Evolutionary conservation across 2,329 filamentous ascomycete species (phyloP).

Genomic region (Penicillium sp.): DNA sequence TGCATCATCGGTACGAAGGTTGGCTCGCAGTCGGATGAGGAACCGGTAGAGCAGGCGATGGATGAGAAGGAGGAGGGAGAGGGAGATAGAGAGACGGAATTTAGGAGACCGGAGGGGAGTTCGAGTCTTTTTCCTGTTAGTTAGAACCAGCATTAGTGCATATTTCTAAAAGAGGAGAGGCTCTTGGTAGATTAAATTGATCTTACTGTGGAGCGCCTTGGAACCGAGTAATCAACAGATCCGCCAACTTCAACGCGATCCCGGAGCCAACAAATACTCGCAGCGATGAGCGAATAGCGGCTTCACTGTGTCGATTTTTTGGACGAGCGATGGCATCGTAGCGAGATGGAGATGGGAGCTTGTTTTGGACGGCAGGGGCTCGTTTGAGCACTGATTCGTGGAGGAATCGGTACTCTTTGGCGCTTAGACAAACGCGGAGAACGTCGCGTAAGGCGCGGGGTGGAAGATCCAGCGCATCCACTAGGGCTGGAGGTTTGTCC

Average conservation of each 20-base stretch:
- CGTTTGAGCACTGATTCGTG: slow-evolving; percentile 80
- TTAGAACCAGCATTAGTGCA: background rate
- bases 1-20: slow-evolving; percentile 77
- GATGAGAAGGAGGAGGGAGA: slow-evolving; percentile 81
- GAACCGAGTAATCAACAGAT: slow-evolving; percentile 45
- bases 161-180: background rate
- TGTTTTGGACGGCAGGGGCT: slow-evolving; percentile 60
- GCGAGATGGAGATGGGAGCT: slow-evolving; percentile 50
- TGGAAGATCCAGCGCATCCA: slow-evolving; percentile 48
- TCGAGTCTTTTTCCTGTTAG: slow-evolving; percentile 37
- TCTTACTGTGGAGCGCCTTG: slow-evolving; percentile 27
- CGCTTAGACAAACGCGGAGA: slow-evolving; percentile 78
- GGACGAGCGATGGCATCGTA: slow-evolving; percentile 54
- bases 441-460: slow-evolving; percentile 80
- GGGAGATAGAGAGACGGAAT: slow-evolving; percentile 74
- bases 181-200: background rate
- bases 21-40: slow-evolving; percentile 73
- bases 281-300: slow-evolving; percentile 68
- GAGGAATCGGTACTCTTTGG: slow-evolving; percentile 80
- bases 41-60: slow-evolving; percentile 90
- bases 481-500: slow-evolving; percentile 14
- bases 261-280: slow-evolving; percentile 68
- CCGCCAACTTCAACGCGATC: slow-evolving; percentile 63
- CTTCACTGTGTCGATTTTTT: slow-evolving; percentile 67
- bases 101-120: slow-evolving; percentile 59